Base-by-base conservation (phyloP, 768 basidiomycete species). In the Suillus discolor region DNA sequence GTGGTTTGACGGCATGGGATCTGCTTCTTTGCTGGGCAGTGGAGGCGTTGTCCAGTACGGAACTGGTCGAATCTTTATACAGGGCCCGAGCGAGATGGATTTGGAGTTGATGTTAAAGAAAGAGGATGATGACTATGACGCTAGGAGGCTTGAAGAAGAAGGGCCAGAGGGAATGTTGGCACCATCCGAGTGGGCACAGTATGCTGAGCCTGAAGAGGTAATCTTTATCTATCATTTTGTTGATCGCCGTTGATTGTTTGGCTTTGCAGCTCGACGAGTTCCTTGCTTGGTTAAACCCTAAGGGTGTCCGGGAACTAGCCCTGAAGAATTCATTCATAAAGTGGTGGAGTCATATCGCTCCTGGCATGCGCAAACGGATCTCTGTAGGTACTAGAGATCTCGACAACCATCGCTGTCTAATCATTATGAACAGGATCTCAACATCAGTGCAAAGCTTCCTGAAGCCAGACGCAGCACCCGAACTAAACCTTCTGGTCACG, bases 1-100 rank as follows among this genome's bases (percentile, higher is more conserved):
- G 97, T 99, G 97, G 97, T 94, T 98, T 74, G 97, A 99, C 77
- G 97, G 97, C 12, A 86, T 96, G 84, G 97, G 97, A 8, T 89
- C 90, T 6, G 90, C 89, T 57, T 89, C 90, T 54, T 78, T 97
- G 62, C 81, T 94, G 65, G 90, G 89, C 47, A 89, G 87, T 68
- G 92, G 92, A 18, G 92, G 92, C 4, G 85, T 88, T 36, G 85
- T 90, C 36, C 85, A 90, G 75, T 97, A 94, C 72, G 94, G 95
- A 12, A 89, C 95, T 23, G 97, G 96, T 6, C 82, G 97, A 62
- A 73, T 99, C 57, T 97, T 98, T 75, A 78, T 99, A 36, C 97
- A 99, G 77, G 97, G 97, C 0, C 93, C 94, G 31, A 92, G 90
- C 68, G 87, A 90, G 70, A 86, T 88, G 72, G 97, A 98, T 68